Conservation (phyloP, 164 flowering plant species). For the Chloranthus sessilifolius region DNA sequence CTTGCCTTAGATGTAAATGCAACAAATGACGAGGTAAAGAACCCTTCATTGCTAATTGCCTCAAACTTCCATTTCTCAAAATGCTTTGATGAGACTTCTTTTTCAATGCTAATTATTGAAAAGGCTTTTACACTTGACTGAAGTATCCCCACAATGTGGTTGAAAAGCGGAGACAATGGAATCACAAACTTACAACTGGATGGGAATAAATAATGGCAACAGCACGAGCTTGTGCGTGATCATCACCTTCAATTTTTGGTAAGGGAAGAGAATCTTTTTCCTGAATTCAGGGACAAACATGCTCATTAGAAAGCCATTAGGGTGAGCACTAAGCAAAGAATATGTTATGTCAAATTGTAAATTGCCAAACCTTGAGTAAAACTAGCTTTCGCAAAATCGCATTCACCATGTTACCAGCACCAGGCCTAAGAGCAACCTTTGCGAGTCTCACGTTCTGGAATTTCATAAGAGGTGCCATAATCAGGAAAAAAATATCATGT, state of each 20-base stretch:
- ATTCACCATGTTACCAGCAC: slow-evolving; percentile 96
- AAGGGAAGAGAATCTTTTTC: slow-evolving; percentile 68
- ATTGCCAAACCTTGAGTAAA: slow-evolving; percentile 51
- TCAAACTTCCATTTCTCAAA: too few species aligned
- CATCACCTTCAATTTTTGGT: slow-evolving; percentile 80
- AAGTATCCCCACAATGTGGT: too few species aligned
- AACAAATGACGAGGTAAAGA: too few species aligned
- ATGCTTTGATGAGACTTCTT: too few species aligned
- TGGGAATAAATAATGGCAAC: slow-evolving; percentile 87
- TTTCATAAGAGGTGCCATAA: background rate
- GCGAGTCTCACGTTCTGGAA: slow-evolving; percentile 89
- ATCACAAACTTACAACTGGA: slow-evolving; percentile 70
- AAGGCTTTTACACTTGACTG: too few species aligned
- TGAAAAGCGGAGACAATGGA: too few species aligned
- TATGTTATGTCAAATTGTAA: too few species aligned
- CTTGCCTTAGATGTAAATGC: too few species aligned
- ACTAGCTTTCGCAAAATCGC: slow-evolving; percentile 77
- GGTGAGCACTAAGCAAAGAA: slow-evolving; percentile 2
- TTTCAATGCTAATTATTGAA: too few species aligned
- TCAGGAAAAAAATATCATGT: background rate
- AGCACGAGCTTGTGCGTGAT: slow-evolving; percentile 83
- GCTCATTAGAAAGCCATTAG: background rate
- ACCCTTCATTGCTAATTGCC: too few species aligned
- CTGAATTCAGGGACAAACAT: slow-evolving; percentile 23
- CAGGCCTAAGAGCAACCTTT: slow-evolving; percentile 79